Evolutionary conservation across 345 rosid species (phyloP).

Genomic region (Geranium rotundifolium): DNA sequence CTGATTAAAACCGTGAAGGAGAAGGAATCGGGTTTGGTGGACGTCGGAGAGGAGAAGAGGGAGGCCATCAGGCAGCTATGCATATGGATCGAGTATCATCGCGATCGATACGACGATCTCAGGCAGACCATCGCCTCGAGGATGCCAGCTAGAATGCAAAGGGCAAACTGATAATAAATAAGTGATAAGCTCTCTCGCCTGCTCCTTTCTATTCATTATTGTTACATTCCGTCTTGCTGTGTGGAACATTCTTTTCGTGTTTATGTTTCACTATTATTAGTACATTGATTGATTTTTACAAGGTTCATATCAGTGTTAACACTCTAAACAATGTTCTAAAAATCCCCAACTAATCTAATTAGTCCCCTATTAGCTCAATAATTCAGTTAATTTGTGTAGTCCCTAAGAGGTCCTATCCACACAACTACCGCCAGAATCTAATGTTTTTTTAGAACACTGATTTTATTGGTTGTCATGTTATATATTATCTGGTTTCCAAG

Average conservation of each 20-base stretch:
- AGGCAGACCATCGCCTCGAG: constrained; percentile 32
- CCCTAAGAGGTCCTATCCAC: too few relatives aligned
- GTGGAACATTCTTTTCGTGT: not conserved
- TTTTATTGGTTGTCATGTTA: too few relatives aligned
- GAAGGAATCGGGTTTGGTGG: constrained; percentile 33
- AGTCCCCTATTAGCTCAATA: too few relatives aligned
- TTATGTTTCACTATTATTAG: constrained; percentile 1
- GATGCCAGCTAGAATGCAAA: constrained; percentile 7
- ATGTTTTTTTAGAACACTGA: too few relatives aligned
- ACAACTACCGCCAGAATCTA: too few relatives aligned
- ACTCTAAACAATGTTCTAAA: too few relatives aligned
- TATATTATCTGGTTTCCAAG: too few relatives aligned
- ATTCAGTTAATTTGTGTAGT: too few relatives aligned
- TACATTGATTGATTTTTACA: constrained; percentile 6
- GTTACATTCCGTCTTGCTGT: not conserved
- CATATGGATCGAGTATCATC: constrained; percentile 68
- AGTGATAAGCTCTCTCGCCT: not conserved
- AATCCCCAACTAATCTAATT: too few relatives aligned
- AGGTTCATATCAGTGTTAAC: too few relatives aligned
- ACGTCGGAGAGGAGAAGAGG: constrained; percentile 67
- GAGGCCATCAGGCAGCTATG: constrained; percentile 97
- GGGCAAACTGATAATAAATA: constrained; percentile 14
- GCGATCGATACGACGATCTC: constrained; percentile 42
- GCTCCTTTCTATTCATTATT: not conserved
- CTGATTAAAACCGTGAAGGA: constrained; percentile 31